Percentiles rank a stretch among this genome's conserved stretches.
phyloP scores from a whole-genome alignment of 2,329 filamentous ascomycete genomes.

The Erysiphe neolycopersici region DNA sequence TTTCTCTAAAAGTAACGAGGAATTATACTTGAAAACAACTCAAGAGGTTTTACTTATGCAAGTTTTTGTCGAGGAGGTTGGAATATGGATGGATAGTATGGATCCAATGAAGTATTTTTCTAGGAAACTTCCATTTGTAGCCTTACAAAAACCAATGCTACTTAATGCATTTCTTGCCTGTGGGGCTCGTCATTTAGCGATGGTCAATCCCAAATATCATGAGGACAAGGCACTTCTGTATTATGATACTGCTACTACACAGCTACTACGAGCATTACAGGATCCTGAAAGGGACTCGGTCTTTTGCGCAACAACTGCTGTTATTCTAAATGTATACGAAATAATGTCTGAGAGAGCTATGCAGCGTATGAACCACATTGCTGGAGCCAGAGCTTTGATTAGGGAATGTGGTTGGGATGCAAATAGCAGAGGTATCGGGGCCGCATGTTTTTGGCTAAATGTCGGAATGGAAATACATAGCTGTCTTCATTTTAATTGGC shows the following conservation, averaged over 20 bases:
- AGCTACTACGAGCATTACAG: conserved; percentile 49
- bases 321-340: conserved; percentile 78
- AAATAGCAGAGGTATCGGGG: conserved; percentile 48
- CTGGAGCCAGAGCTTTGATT: conserved; percentile 60
- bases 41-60: conserved; percentile 80
- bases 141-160: conserved; percentile 62
- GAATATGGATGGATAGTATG: conserved; percentile 82
- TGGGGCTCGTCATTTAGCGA: conserved; percentile 53
- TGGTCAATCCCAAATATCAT: conserved; percentile 41
- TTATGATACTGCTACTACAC: conserved; percentile 62
- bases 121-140: conserved; percentile 55
- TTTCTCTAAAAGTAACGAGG: conserved; percentile 3
- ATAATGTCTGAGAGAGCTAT: conserved; percentile 63
- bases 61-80: conserved; percentile 73
- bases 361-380: conserved; percentile 71
- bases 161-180: conserved; percentile 74
- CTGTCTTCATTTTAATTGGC: conserved; percentile 70
- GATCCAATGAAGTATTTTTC: conserved; percentile 72
- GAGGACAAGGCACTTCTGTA: conserved; percentile 59
- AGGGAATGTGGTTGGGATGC: conserved; percentile 80
- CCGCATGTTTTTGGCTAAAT: conserved; percentile 86
- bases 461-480: conserved; percentile 74
- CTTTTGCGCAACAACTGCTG: conserved; percentile 65
- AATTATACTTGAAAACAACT: conserved; percentile 40
- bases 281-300: conserved; percentile 64